A percentile compares a stretch with the other conserved stretches of the same genome.
Conservation (phyloP, 805 yeast species). For the Saccharomycopsis malanga region DNA sequence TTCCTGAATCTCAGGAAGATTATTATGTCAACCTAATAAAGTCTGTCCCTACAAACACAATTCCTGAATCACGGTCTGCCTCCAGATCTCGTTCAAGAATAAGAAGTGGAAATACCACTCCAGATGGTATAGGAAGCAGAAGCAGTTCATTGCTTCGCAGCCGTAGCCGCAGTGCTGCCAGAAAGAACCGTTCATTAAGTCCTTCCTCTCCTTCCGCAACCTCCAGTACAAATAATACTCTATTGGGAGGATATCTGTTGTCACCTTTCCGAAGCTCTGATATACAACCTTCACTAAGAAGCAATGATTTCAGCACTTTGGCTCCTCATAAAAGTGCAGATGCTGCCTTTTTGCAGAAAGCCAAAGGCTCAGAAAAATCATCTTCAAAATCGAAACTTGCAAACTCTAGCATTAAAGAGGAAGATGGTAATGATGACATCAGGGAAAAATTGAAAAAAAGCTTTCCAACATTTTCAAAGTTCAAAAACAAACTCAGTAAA, state of each 20-base stretch:
- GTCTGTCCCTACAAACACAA: slow-evolving; percentile 5
- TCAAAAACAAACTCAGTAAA: slow-evolving; percentile 6
- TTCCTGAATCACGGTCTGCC: not conserved
- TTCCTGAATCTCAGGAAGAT: not conserved
- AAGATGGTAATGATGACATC: not conserved
- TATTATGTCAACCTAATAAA: slow-evolving; percentile 2
- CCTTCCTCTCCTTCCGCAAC: not conserved
- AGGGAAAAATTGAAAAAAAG: slow-evolving; percentile 7
- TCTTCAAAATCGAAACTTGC: not conserved
- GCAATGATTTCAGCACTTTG: not conserved
- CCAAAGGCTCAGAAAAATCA: not conserved
- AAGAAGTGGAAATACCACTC: not conserved
- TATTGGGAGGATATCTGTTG: too few species aligned
- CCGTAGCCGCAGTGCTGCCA: not conserved
- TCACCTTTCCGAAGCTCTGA: not conserved
- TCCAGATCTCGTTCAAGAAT: not conserved
- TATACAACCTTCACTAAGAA: not conserved
- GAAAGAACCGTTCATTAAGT: not conserved
- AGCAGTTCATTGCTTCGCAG: not conserved
- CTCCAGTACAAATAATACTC: too few species aligned
- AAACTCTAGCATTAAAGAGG: not conserved
- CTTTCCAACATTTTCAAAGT: slow-evolving; percentile 1
- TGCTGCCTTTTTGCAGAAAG: not conserved
- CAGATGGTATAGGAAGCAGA: too few species aligned
- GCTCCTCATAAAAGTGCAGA: slow-evolving; percentile 12